Base-by-base conservation (phyloP, 2,329 filamentous ascomycete genomes). In the Simplicillium aogashimaense region DNA sequence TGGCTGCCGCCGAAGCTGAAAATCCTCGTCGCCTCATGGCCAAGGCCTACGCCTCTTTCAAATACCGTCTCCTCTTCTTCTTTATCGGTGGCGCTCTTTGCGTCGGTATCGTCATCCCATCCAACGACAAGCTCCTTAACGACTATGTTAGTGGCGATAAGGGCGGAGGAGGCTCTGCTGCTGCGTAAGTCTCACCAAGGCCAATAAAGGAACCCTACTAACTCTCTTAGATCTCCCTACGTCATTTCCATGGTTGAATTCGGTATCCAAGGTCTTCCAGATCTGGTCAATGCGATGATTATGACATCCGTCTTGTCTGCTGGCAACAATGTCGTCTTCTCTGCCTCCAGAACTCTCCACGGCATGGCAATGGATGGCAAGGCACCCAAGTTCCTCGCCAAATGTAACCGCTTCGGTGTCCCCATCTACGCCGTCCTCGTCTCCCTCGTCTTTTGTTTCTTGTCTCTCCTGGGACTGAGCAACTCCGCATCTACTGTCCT, bases 11-110 rank as follows among this genome's bases (percentile, higher is more conserved):
- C 30, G 78, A 83, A 55, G 69, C 76, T 0, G 63, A 77, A 43
- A 73, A 77, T 43, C 78, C 78, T 0, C 67, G 76, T 2, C 56
- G 56, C 8, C 69, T 72, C 20, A 69, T 86, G 36, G 16, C n/a
- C 53, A 79, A 79, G 10, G 45, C 41, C 2, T 59, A 72, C 47
- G 75, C 74, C 12, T 69, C 68, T 34, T 78, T 78, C 55, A 73
- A 70, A 12, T 82, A 47, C 29, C 48, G 50, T 36, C 46, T 53
- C 40, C 39, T 47, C 14, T 53, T 72, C 1, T 84, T 85, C 60
- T 85, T 83, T 59, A 69, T 83, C 16, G 68, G 81, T 6, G 76
- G 78, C 6, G 75, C 76, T 4, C 64, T 86, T 2, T 71, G 68
- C 39, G 70, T 83, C 15, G 78, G 78, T 4, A 74, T 83, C 41